Conservation (phyloP, 176 grass and related monocot genomes). For the Triticum monococcum region DNA sequence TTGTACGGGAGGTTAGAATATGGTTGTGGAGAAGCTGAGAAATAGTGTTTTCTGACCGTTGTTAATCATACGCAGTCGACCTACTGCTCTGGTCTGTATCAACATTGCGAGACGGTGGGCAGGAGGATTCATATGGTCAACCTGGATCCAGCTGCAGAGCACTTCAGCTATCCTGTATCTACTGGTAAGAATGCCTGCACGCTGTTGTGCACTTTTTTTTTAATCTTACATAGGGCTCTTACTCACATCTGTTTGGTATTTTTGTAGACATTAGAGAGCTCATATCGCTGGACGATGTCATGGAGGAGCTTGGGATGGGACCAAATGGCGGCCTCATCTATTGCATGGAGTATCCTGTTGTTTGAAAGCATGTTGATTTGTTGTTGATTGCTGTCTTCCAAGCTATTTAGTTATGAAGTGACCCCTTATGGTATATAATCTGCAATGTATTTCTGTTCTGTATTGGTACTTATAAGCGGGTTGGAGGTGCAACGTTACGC, state of each 20-base stretch:
- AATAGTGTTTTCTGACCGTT: slow-evolving; percentile 8
- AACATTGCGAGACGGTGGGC: slow-evolving; percentile 60
- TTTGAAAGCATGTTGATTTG: background rate
- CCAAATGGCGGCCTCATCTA: slow-evolving; percentile 89
- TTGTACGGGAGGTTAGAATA: background rate
- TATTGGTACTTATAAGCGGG: background rate
- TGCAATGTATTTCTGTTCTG: background rate
- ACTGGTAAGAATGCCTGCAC: slow-evolving; percentile 37
- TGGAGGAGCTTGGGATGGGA: slow-evolving; percentile 87
- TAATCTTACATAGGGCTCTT: background rate
- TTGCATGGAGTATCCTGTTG: slow-evolving; percentile 98
- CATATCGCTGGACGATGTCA: slow-evolving; percentile 94
- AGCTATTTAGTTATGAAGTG: background rate
- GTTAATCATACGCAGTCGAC: slow-evolving; percentile 60
- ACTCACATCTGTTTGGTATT: background rate
- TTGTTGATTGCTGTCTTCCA: background rate
- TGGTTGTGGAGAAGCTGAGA: background rate
- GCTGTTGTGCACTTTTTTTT: background rate
- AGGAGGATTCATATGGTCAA: slow-evolving; percentile 91
- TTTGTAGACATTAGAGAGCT: slow-evolving; percentile 87
- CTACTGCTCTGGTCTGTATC: slow-evolving; percentile 79
- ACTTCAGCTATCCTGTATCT: slow-evolving; percentile 81
- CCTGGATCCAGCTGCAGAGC: slow-evolving; percentile 85
- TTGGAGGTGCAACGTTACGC: background rate
- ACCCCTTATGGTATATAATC: background rate